Percentiles rank a stretch among this genome's conserved stretches.
These are phyloP conservation scores for Trichosporon inkin DNA, from an alignment of 1,284 basidiomycete species.

Conservation along the genomic window DNA sequence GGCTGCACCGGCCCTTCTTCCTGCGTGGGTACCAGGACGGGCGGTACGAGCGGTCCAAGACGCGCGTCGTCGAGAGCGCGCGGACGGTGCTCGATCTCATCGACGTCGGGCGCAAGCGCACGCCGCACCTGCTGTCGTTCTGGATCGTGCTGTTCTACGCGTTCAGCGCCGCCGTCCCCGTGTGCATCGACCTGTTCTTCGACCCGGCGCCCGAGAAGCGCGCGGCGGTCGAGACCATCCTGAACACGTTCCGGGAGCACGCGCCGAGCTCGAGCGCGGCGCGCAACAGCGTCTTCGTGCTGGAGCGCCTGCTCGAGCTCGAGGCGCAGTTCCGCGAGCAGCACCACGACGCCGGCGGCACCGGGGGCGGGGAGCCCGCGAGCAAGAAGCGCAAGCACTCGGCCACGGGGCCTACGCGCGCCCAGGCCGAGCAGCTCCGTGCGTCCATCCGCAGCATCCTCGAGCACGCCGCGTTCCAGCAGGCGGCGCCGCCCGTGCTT, in stretches of 20 bases:
- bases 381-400: neutral
- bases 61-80: conserved; percentile 17
- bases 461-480: neutral
- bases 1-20: conserved; percentile 22
- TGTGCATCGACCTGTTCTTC: conserved; percentile 22
- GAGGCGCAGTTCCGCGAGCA: neutral
- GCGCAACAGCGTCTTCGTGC: conserved; percentile 21
- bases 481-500: neutral
- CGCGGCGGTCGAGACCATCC: conserved; percentile 3
- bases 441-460: neutral
- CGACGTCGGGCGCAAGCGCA: conserved; percentile 15
- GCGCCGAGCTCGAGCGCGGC: conserved; percentile 12
- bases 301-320: conserved; percentile 19
- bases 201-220: conserved; percentile 20
- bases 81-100: conserved; percentile 15
- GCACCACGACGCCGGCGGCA: neutral
- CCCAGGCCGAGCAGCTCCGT: neutral
- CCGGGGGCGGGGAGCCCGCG: neutral
- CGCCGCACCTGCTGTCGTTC: conserved; percentile 16
- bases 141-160: conserved; percentile 25
- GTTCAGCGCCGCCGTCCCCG: conserved; percentile 22
- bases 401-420: neutral
- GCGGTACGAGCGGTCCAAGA: conserved; percentile 15
- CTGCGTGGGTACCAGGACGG: conserved; percentile 22
- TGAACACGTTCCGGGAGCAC: conserved; percentile 19